Base-by-base conservation (phyloP, 805 yeast genomes). In the Teunomyces stri region DNA sequence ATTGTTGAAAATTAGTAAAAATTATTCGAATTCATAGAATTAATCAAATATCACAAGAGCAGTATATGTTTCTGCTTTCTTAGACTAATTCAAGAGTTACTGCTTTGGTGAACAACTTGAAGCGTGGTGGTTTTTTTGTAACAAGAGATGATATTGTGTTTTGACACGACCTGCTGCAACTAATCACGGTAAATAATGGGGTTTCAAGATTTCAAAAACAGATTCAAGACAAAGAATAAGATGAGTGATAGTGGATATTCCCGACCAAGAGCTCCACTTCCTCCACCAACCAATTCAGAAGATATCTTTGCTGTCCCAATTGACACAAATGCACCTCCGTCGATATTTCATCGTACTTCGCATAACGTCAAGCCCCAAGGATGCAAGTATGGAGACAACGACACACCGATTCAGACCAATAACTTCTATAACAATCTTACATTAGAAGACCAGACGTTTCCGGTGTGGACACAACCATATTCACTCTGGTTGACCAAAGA, bases 381-480 rank as follows among this genome's bases (percentile, higher is more conserved):
- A 0, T 63, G 69, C 48, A 36, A 46, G 4, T 54, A 22, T 49
- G 55, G 59, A 9, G 49, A 45, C 3, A 16, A 46, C 11, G 64
- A 58, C 44, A 55, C 49, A 5, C 84, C 89, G 1, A 72, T 84
- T 25, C 84, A 84, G 50, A 87, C 96, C 6, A 88, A 88, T 63
- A 87, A 87, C 59, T 88, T 87, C 58, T 88, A 83, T 61, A 84
- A 86, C 31, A 88, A 88, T 64, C 65, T 88, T 62, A 64, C 87
- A 9, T 72, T 88, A 30, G 89, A 76, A 0, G 74, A 75, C 46
- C 92, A 85, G 59, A 78, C 81, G 2, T 71, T 79, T 47, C 88
- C 92, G 0, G 77, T 82, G 0, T 88, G 91, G 90, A 81, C 92
- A 0, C 89, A 85, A 55, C 96, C 96, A 1, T 87, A 87, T 58